Base-by-base conservation (phyloP, 352 stramenopile species). In the Nothophytophthora sp. region DNA sequence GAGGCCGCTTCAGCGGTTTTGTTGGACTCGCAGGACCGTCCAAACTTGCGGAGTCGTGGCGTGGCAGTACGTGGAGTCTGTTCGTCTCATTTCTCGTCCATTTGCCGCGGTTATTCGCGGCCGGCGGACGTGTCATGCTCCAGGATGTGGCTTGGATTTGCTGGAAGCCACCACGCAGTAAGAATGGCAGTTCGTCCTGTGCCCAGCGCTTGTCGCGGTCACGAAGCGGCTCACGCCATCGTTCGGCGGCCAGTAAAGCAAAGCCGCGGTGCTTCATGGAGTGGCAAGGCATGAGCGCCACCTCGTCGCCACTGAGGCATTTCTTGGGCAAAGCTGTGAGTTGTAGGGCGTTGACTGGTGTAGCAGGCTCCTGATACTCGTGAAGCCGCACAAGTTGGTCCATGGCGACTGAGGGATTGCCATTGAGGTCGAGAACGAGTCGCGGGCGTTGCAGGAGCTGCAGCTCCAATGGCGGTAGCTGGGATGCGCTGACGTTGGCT, bases 221-320 rank as follows among this genome's bases (percentile, higher is more conserved):
- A 10, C 76, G 69, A 5, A 86, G 30, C 10, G 79, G 76, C 35
- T 90, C 79, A 18, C 60, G 50, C 72, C 73, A 90, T 16, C 50
- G 48, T 50, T 90, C 79, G 15, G 54, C 62, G 20, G 32, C 29
- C 15, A 73, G 54, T 28, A 51, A 57, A 22, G 70, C 52, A 13
- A 64, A 58, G 13, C 58, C 69, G 4, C 79, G 70, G 20, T 87
- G 69, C 19, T 68, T 58, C 2, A 86, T 43, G 18, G 73, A 76
- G 59, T 88, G 70, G 35, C 79, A 90, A 2, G 79, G 79, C 79
- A 90, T 90, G n/a, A 90, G 67, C 18, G 79, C 74, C 13, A 87
- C 37, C 50, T 90, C 79, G 42, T 90, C 79, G 1, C 62, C 41
- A 8, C 33, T 24, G 18, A 69, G 37, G 32, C 75, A 83, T 37